A percentile compares a stretch with the other conserved stretches of the same genome.
These are phyloP conservation scores for Gracilaria gracilis DNA, from an alignment of 23 red algal genomes.

Conservation along the genomic window DNA sequence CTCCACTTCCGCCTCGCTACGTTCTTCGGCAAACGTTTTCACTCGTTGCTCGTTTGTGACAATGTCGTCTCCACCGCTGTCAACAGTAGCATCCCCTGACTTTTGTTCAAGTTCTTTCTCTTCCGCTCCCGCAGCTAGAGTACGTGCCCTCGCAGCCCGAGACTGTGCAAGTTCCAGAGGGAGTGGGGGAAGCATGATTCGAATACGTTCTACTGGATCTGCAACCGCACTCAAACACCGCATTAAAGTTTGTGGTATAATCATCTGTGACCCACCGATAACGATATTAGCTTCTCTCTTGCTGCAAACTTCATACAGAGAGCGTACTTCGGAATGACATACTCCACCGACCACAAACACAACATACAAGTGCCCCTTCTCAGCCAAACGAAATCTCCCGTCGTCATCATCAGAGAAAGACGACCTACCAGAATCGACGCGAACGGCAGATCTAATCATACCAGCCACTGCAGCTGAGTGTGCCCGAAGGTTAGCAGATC, in stretches of 20 bases:
- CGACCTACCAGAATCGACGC: constrained; percentile 36
- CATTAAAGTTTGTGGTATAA: constrained; percentile 64
- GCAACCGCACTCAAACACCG: constrained; percentile 51
- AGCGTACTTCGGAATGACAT: constrained; percentile 74
- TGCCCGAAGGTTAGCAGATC: constrained; percentile 21
- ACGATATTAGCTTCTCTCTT: constrained; percentile 68
- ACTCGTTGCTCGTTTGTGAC: not conserved
- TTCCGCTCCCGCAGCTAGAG: constrained; percentile 48
- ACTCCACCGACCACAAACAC: constrained; percentile 85
- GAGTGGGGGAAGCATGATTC: constrained; percentile 76
- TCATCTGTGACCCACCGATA: constrained; percentile 72
- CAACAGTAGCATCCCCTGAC: not conserved
- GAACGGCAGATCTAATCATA: constrained; percentile 36
- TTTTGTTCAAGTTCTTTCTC: constrained; percentile 7
- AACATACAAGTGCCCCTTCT: constrained; percentile 67
- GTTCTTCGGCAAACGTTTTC: constrained; percentile 19
- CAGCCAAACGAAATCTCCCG: constrained; percentile 51
- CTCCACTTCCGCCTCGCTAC: constrained; percentile 45
- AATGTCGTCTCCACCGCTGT: not conserved
- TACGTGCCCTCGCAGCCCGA: constrained; percentile 48
- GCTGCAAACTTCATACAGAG: constrained; percentile 73
- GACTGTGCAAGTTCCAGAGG: constrained; percentile 68
- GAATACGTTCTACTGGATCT: constrained; percentile 74
- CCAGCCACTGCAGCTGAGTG: constrained; percentile 31
- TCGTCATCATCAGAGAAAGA: constrained; percentile 40